These are phyloP conservation scores for Heritiera littoralis DNA, from an alignment of 345 rosid genomes.

Conservation along the genomic window DNA sequence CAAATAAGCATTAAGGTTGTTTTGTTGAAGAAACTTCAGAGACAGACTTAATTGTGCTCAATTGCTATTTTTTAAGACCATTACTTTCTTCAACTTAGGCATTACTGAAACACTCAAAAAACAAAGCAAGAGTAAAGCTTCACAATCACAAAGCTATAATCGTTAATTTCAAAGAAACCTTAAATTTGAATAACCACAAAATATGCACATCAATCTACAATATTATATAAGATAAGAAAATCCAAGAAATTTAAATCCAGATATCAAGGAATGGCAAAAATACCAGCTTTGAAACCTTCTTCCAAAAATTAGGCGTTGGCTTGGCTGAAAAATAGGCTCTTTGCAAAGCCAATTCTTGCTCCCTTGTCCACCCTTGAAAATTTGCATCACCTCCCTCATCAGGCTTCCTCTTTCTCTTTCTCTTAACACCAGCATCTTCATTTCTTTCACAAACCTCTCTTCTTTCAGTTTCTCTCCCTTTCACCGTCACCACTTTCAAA, in stretches of 20 bases:
- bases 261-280: constrained; percentile 4
- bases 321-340: constrained; percentile 69
- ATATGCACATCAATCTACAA: background rate
- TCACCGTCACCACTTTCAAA: constrained; percentile 6
- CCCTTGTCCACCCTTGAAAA: constrained; percentile 62
- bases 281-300: constrained; percentile 76
- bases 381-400: constrained; percentile 16
- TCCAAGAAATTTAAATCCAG: background rate
- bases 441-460: constrained; percentile 21
- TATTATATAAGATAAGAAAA: background rate
- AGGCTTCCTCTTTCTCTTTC: constrained; percentile 25
- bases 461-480: constrained; percentile 12
- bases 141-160: background rate
- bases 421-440: constrained; percentile 24
- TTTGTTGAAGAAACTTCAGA: background rate
- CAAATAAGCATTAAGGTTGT: background rate
- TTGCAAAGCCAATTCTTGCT: constrained; percentile 69
- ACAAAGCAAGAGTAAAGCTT: background rate
- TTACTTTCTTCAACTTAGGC: background rate
- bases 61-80: background rate
- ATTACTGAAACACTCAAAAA: background rate
- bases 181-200: constrained; percentile 11
- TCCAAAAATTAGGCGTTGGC: constrained; percentile 84
- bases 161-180: background rate
- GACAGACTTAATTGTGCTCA: background rate